These are phyloP conservation scores for Keithomyces neogunnii DNA, from an alignment of 2,329 filamentous ascomycete genomes.

Conservation along the genomic window DNA sequence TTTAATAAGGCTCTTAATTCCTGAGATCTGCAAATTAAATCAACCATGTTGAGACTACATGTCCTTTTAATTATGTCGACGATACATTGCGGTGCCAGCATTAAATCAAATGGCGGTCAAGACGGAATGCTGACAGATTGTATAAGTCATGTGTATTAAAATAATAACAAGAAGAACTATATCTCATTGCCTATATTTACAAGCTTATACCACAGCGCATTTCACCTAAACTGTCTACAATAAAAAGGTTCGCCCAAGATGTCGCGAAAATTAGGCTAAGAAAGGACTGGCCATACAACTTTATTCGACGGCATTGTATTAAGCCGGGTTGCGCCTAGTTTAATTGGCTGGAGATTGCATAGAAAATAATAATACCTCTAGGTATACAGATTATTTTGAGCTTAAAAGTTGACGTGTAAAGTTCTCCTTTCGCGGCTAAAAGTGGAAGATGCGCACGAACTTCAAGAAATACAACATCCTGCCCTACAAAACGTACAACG, in stretches of 20 bases:
- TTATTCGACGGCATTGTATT: not conserved
- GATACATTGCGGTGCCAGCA: too few species aligned
- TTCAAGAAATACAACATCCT: not conserved
- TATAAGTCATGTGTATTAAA: not conserved
- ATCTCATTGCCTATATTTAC: slow-evolving; percentile 8
- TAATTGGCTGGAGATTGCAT: not conserved
- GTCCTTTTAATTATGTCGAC: too few species aligned
- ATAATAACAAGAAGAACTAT: slow-evolving; percentile 8
- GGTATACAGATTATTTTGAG: slow-evolving; percentile 2
- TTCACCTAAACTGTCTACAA: slow-evolving; percentile 4
- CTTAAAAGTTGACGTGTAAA: not conserved
- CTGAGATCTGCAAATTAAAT: too few species aligned
- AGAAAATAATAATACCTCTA: not conserved
- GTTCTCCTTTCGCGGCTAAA: not conserved
- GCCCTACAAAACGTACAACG: not conserved
- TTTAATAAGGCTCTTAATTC: too few species aligned
- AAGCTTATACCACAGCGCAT: slow-evolving; percentile 8
- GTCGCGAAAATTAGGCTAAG: not conserved
- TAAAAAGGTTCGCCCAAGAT: slow-evolving; percentile 5
- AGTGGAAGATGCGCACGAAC: not conserved
- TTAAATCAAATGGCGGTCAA: too few species aligned
- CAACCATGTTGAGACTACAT: too few species aligned
- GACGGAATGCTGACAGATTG: too few species aligned
- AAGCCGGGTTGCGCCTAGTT: not conserved
- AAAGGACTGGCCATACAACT: slow-evolving; percentile 1